These are phyloP conservation scores for Trichoderma gamsii DNA, from an alignment of 495 filamentous ascomycete species.

Conservation along the genomic window DNA sequence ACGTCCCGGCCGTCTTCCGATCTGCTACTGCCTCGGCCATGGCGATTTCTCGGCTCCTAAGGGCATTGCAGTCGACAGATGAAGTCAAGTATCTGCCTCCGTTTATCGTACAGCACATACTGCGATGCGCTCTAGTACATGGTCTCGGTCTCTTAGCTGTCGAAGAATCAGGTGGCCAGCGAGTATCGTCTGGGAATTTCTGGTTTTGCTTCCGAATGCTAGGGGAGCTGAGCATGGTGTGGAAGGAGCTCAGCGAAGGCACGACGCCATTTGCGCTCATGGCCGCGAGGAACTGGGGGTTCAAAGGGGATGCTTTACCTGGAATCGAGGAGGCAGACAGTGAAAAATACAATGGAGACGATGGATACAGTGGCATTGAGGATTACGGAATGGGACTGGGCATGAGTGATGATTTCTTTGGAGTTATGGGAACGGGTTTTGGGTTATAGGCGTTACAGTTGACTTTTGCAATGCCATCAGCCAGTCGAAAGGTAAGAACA, in stretches of 20 bases:
- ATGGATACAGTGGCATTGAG: not conserved
- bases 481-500: too few relatives aligned
- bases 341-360: not conserved
- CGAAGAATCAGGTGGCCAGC: not conserved
- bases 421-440: too few relatives aligned
- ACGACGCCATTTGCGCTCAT: not conserved
- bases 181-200: not conserved
- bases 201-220: not conserved
- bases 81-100: constrained; percentile 3
- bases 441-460: too few relatives aligned
- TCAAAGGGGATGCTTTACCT: not conserved
- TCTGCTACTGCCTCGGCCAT: not conserved
- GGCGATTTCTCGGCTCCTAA: not conserved
- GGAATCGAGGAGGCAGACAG: not conserved
- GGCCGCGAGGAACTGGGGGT: constrained; percentile 2
- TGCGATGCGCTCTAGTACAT: not conserved
- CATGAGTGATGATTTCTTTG: not conserved
- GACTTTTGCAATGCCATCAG: too few relatives aligned
- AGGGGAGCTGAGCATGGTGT: not conserved
- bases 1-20: not conserved
- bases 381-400: not conserved
- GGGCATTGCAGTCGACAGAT: not conserved
- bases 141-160: not conserved
- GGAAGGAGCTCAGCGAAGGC: not conserved
- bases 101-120: constrained; percentile 1